phyloP scores from a whole-genome alignment of 352 stramenopile species.

The Pythium graminicola region DNA sequence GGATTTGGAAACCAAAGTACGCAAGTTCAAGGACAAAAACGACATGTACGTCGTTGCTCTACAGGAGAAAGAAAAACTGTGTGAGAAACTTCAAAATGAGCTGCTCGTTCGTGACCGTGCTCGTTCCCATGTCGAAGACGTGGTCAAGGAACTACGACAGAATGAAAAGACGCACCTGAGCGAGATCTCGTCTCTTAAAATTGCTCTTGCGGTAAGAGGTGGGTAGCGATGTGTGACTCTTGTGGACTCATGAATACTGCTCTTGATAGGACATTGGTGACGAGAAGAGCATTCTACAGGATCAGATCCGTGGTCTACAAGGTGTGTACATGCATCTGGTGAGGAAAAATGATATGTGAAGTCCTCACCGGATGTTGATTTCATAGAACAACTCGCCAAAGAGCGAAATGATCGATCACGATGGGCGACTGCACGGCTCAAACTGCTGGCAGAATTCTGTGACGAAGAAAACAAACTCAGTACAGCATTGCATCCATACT shows the following conservation, averaged over 20 bases:
- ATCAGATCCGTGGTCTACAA: conserved; percentile 46
- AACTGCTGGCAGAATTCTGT: conserved; percentile 72
- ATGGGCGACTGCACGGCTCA: conserved; percentile 60
- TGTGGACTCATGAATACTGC: no score
- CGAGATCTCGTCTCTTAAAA: conserved; percentile 47
- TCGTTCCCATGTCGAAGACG: conserved; percentile 40
- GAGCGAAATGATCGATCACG: conserved; percentile 57
- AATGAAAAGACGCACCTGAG: conserved; percentile 45
- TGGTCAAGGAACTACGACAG: conserved; percentile 46
- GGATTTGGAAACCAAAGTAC: conserved; percentile 36
- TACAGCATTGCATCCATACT: conserved; percentile 20
- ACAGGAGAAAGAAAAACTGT: conserved; percentile 41
- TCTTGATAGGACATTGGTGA: conserved; percentile 38
- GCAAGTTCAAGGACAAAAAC: conserved; percentile 33
- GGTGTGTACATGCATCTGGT: conserved; percentile 18
- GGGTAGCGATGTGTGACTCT: no score
- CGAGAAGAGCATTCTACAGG: conserved; percentile 46
- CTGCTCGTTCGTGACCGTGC: conserved; percentile 30
- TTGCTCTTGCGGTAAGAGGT: conserved; percentile 35
- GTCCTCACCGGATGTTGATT: not conserved
- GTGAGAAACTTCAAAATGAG: conserved; percentile 39
- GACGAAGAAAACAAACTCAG: conserved; percentile 72
- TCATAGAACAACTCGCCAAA: conserved; percentile 51
- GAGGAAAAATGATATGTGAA: not conserved
- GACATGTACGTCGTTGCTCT: conserved; percentile 34